A percentile compares a stretch with the other conserved stretches of the same genome.
Conservation (phyloP, 2,329 filamentous ascomycete species). For the Monosporascus sp. region DNA sequence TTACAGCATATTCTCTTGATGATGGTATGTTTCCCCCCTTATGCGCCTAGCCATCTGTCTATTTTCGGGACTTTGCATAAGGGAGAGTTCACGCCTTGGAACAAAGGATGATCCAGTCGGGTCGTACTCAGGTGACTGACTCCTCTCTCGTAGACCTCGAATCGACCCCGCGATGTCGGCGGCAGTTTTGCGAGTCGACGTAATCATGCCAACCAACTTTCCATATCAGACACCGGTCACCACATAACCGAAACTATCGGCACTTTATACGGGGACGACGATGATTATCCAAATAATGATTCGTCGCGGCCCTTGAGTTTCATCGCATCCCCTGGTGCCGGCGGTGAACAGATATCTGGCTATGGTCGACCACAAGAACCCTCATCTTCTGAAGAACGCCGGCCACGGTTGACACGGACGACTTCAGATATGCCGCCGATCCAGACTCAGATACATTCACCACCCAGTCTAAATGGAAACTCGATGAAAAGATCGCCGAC, state of each 20-base stretch:
- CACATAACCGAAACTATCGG: conserved; percentile 94
- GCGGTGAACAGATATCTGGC: conserved; percentile 44
- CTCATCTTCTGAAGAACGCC: conserved; percentile 32
- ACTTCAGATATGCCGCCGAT: conserved; percentile 37
- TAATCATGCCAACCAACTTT: conserved; percentile 53
- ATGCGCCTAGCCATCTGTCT: conserved; percentile 5
- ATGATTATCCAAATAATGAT: conserved; percentile 46
- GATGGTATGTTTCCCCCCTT: conserved; percentile 21
- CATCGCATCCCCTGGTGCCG: conserved; percentile 49
- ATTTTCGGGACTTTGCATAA: not conserved
- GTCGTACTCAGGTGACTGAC: not conserved
- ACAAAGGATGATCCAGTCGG: not conserved
- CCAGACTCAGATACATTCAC: conserved; percentile 8
- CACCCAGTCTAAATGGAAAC: conserved; percentile 25
- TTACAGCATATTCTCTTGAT: conserved; percentile 21
- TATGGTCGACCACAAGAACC: conserved; percentile 18
- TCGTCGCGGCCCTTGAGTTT: conserved; percentile 66
- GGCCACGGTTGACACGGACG: conserved; percentile 38
- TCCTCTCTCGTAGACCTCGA: conserved; percentile 44
- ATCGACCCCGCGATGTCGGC: conserved; percentile 51
- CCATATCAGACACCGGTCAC: conserved; percentile 81
- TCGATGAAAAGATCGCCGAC: conserved; percentile 39
- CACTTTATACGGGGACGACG: conserved; percentile 77
- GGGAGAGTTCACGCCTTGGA: not conserved
- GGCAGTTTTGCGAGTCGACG: conserved; percentile 53